Percentiles rank a stretch among this genome's conserved stretches.
Evolutionary conservation across 2,329 filamentous ascomycete species (phyloP).

Genomic region (Nothophoma quercina): DNA sequence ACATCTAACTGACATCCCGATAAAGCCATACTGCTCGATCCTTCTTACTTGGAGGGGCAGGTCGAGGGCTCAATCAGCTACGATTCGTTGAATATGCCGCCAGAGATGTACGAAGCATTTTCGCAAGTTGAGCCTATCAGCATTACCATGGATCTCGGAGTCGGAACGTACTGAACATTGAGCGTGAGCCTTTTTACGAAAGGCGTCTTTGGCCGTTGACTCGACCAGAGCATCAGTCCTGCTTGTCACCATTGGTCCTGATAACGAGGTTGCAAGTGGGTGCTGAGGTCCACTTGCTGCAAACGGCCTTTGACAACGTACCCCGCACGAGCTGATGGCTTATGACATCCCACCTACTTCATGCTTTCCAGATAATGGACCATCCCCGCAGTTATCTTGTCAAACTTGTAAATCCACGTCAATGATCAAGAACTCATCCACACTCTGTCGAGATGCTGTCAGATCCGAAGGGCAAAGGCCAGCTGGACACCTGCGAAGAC

Average conservation of each 20-base stretch:
- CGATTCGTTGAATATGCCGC: neutral
- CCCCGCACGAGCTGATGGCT: neutral
- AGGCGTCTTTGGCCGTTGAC: too few species aligned
- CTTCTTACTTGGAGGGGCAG: neutral
- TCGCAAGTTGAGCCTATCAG: neutral
- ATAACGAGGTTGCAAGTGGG: too few species aligned
- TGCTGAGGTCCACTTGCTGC: too few species aligned
- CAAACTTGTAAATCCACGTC: too few species aligned
- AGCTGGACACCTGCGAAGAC: neutral
- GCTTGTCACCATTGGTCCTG: too few species aligned
- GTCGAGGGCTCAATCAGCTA: neutral
- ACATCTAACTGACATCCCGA: neutral
- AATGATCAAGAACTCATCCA: neutral
- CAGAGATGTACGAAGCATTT: slow-evolving; percentile 2
- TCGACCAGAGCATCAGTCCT: too few species aligned
- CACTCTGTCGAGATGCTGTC: neutral
- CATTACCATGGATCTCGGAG: neutral
- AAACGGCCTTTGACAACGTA: neutral
- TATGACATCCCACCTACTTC: neutral
- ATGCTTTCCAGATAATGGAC: neutral
- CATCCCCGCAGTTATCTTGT: neutral
- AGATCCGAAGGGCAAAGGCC: neutral
- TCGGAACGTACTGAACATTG: too few species aligned
- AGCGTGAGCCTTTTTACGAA: too few species aligned
- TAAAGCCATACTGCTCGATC: neutral